Percentiles rank a stretch among this genome's conserved stretches.
Conservation (phyloP, 495 filamentous ascomycete genomes). For the Penicillium pulvis region DNA sequence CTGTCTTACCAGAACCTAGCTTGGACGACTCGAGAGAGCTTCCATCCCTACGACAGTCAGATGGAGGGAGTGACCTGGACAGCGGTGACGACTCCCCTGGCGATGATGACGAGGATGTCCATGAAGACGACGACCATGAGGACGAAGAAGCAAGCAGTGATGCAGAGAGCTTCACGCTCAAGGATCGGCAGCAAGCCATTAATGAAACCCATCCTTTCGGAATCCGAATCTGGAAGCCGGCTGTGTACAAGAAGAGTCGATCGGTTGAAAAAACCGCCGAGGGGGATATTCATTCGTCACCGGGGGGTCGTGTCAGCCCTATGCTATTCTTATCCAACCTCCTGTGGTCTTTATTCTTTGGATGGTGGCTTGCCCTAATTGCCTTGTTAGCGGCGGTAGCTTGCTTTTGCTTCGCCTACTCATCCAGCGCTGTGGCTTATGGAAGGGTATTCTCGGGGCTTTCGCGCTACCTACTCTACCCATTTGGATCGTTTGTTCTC, state of each 20-base stretch:
- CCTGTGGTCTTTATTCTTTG: conserved; percentile 88
- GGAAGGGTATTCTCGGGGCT: conserved; percentile 83
- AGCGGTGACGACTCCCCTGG: conserved; percentile 25
- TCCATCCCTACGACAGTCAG: conserved; percentile 31
- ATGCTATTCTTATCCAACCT: conserved; percentile 86
- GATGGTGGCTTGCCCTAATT: conserved; percentile 93
- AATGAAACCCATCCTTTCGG: conserved; percentile 99
- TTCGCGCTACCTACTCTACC: conserved; percentile 86
- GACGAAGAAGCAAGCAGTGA: conserved; percentile 65
- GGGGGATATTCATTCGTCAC: conserved; percentile 94
- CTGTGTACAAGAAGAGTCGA: conserved; percentile 94
- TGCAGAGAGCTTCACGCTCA: conserved; percentile 75
- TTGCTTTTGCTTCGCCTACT: conserved; percentile 79
- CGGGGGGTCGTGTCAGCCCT: conserved; percentile 81
- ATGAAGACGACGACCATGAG: conserved; percentile 28
- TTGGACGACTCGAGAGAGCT: conserved; percentile 24
- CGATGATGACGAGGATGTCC: conserved; percentile 17
- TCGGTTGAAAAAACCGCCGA: conserved; percentile 96
- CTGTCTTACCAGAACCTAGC: conserved; percentile 36
- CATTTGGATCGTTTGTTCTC: conserved; percentile 94
- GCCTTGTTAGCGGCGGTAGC: conserved; percentile 69
- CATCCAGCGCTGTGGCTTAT: conserved; percentile 80
- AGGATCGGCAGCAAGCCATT: conserved; percentile 96
- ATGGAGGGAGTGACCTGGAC: conserved; percentile 21
- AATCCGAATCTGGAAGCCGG: conserved; percentile 98